A percentile compares a stretch with the other conserved stretches of the same genome.
Conservation (phyloP, 768 basidiomycete species). For the Mycena polygramma region DNA sequence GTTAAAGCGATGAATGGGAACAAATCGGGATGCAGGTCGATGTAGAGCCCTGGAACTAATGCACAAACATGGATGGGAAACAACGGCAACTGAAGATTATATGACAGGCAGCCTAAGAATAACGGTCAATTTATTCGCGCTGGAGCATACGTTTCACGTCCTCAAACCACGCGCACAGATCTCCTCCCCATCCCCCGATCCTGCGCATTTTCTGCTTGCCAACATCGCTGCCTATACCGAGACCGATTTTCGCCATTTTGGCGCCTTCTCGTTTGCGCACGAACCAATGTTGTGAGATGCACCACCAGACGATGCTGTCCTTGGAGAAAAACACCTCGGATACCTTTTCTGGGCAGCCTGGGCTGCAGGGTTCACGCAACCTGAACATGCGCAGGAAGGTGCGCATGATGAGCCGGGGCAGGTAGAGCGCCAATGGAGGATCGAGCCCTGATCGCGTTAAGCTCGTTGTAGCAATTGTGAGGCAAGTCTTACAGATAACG, state of each 20-base stretch:
- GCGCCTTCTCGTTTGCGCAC: constrained; percentile 42
- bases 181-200: constrained; percentile 64
- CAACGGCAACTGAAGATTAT: too few species aligned
- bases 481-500: constrained; percentile 59
- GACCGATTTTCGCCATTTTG: constrained; percentile 49
- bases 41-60: too few species aligned
- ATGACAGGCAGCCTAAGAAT: too few species aligned
- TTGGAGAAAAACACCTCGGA: constrained; percentile 58
- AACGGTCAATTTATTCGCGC: background rate
- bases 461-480: background rate
- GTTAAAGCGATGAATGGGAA: too few species aligned
- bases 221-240: constrained; percentile 47
- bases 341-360: constrained; percentile 62
- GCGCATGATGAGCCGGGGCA: constrained; percentile 68
- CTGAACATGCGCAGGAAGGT: constrained; percentile 63
- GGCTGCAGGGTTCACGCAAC: constrained; percentile 54
- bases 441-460: constrained; percentile 66
- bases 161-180: constrained; percentile 56
- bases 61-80: too few species aligned
- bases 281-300: constrained; percentile 54
- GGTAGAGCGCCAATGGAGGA: constrained; percentile 70
- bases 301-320: constrained; percentile 67
- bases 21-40: too few species aligned
- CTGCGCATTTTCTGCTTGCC: constrained; percentile 56
- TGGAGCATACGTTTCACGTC: constrained; percentile 42